A percentile compares a stretch with the other conserved stretches of the same genome.
Evolutionary conservation across 768 basidiomycete species (phyloP).

Genomic region (Candolleomyces aberdarensis): DNA sequence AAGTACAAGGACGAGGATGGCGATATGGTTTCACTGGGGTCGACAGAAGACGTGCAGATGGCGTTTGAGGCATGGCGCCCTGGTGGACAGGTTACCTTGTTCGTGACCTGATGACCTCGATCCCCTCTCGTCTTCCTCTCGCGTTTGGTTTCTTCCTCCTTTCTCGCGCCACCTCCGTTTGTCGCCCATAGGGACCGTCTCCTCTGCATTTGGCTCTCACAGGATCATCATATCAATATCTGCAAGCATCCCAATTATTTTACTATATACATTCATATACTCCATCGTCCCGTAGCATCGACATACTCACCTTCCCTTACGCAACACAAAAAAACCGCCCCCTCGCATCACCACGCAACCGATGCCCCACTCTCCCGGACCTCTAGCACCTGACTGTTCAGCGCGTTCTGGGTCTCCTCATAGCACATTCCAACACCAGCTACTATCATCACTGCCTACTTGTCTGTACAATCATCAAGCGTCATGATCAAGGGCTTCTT

Average conservation of each 20-base stretch:
- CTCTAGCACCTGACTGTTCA: too few species aligned
- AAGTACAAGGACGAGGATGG: constrained; percentile 93
- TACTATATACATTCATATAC: constrained; percentile 4
- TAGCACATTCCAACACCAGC: too few species aligned
- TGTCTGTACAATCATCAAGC: neutral
- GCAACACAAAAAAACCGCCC: neutral
- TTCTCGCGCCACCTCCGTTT: neutral
- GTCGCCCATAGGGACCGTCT: constrained; percentile 3
- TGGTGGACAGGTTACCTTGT: constrained; percentile 78
- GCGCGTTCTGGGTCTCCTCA: too few species aligned
- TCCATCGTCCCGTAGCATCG: constrained; percentile 7
- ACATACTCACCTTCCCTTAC: constrained; percentile 6
- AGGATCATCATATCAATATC: constrained; percentile 5
- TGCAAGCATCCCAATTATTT: constrained; percentile 1
- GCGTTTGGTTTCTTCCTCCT: neutral
- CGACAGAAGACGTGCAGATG: constrained; percentile 92
- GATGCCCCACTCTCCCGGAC: too few species aligned
- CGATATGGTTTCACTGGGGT: constrained; percentile 82
- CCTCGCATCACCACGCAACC: neutral
- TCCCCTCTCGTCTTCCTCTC: constrained; percentile 8
- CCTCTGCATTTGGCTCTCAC: constrained; percentile 12
- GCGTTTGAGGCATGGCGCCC: constrained; percentile 83
- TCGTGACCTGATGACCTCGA: constrained; percentile 55
- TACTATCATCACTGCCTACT: too few species aligned
- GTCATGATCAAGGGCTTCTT: neutral